Evolutionary conservation across 2,329 filamentous ascomycete genomes (phyloP), one percentile per base, ranked within the genome.

Genomic region (Curvularia hawaiiensis): DNA sequence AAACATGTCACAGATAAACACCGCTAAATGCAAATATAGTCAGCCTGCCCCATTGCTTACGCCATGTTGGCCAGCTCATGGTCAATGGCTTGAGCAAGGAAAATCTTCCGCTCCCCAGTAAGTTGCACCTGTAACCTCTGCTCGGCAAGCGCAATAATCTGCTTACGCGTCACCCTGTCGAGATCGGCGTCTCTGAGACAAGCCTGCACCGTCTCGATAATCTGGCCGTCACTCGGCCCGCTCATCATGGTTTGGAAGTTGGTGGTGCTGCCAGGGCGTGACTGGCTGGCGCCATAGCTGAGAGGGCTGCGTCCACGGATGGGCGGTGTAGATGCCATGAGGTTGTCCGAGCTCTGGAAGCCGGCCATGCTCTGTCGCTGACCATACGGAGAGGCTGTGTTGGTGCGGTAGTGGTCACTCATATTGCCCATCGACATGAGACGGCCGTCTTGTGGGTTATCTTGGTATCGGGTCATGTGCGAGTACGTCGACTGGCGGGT

Each of bases 121-220:
- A 98, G 83, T 75, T 97, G 92, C 4, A 90, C 94, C 80, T 97
- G 94, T 61, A 99, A 79, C 69, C 93, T 86, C 80, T 97, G 92
- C 80, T 99, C 95, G 12, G 97, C 92, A 44, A 98, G 84, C 3
- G 91, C 93, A 76, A 80, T 80, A 74, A 87, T 79, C 79, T 98
- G 94, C 81, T 99, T 99, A 87, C 98, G 99, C 7, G 95, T 99
- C 47, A 98, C 91, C n/a, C 85, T 94, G 75, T 99, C 95, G 41
- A 99, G 83, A 76, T 99, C 94, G 0, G 97, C 92, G 70, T 97
- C 94, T 16, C 83, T 79, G 61, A 99, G 82, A 67, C 95, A 95
- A 50, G 84, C 82, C 70, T 92, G 90, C 61, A 98, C 94, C 1
- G 91, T 90, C 60, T 96, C 90, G 18, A 91, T 84, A 63, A 99